Conservation (phyloP, 1,139 yeast species). For the Hemisphaericaspora lyxosophila region DNA sequence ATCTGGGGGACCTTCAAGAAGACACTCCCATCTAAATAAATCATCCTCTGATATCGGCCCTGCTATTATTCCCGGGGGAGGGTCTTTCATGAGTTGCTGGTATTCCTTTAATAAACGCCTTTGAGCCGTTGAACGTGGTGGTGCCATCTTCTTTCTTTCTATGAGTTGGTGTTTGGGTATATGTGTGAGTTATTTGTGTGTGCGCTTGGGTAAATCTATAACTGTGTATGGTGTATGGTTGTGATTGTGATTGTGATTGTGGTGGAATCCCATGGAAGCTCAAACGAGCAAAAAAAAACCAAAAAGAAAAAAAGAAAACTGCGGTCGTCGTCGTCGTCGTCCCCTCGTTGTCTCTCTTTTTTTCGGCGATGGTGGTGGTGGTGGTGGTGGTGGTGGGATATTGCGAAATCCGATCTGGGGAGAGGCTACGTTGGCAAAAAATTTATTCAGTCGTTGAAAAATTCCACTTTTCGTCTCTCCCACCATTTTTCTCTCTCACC, state of each 20-base stretch:
- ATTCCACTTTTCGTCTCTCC: neutral
- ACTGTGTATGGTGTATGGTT: no score
- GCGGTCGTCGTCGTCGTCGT: no score
- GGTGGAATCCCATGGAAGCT: no score
- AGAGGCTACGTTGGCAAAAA: neutral
- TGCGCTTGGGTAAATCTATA: no score
- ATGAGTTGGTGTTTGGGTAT: neutral
- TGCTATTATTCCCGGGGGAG: constrained; percentile 95
- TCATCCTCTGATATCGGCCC: constrained; percentile 85
- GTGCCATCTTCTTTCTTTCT: constrained; percentile 9
- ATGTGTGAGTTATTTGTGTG: neutral
- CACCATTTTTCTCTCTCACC: constrained; percentile 1
- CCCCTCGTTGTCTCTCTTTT: no score
- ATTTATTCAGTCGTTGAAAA: neutral
- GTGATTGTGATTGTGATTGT: no score
- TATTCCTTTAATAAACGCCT: constrained; percentile 83
- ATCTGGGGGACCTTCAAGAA: constrained; percentile 88
- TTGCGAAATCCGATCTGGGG: no score
- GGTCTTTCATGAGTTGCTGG: constrained; percentile 78
- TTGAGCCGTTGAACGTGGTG: constrained; percentile 70
- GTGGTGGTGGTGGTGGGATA: neutral
- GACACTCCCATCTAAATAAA: constrained; percentile 86
- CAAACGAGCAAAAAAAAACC: no score
- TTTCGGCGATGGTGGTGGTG: no score
- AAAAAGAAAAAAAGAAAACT: no score